A percentile compares a stretch with the other conserved stretches of the same genome.
Conservation (phyloP, 1,284 basidiomycete genomes). For the Butyriboletus appendiculatus region DNA sequence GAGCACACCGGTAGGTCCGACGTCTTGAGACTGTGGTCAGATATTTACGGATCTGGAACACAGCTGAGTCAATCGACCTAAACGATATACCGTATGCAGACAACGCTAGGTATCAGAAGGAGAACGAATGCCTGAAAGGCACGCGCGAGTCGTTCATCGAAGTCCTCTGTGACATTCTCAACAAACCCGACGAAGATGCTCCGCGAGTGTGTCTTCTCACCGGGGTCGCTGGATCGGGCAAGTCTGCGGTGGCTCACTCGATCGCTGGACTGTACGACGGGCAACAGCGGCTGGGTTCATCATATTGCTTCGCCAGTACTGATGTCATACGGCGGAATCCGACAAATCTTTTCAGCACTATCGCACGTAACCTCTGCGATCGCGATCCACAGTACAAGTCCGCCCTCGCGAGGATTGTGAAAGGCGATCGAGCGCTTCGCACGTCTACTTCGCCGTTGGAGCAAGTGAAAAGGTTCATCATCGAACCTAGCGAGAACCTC, state of each 20-base stretch:
- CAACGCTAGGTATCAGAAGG: neutral
- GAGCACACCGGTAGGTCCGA: neutral
- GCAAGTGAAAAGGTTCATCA: conserved; percentile 1
- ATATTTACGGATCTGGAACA: neutral
- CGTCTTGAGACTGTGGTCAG: neutral
- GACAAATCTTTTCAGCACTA: conserved; percentile 6
- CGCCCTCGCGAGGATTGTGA: neutral
- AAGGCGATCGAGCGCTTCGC: neutral
- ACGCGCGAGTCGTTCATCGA: conserved; percentile 1
- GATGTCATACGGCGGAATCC: conserved; percentile 4
- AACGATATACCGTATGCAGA: neutral
- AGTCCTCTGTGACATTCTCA: neutral
- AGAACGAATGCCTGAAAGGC: conserved; percentile 6
- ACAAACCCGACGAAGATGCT: neutral
- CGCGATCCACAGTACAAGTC: neutral
- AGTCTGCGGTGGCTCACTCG: conserved; percentile 4
- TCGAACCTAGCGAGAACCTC: conserved; percentile 1
- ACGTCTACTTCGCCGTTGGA: neutral
- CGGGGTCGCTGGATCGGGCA: conserved; percentile 5
- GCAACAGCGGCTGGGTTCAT: conserved; percentile 4
- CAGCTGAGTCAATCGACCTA: neutral
- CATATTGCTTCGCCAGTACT: conserved; percentile 4
- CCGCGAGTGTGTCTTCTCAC: conserved; percentile 1
- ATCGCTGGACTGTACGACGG: conserved; percentile 2
- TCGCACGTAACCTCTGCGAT: conserved; percentile 2